Conservation (phyloP, 768 basidiomycete species). For the Leccinum aurantiacum region DNA sequence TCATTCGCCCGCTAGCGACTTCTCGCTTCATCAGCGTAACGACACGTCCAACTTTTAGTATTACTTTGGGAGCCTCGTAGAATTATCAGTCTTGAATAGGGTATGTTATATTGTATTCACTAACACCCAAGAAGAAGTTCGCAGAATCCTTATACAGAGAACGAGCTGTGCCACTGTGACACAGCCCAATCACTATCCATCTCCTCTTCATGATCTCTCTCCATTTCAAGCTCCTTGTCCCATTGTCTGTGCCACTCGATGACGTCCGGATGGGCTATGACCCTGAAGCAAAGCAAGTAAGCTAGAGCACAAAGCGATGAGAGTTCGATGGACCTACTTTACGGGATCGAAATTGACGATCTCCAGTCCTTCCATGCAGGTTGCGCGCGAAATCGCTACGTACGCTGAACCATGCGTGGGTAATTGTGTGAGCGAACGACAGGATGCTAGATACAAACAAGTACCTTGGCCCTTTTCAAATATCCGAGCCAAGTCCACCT, state of each 20-base stretch:
- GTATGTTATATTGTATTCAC: conserved; percentile 8
- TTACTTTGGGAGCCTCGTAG: conserved; percentile 1
- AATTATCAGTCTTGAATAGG: conserved; percentile 4
- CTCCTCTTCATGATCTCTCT: conserved; percentile 31
- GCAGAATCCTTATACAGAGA: conserved; percentile 11
- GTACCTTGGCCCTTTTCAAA: conserved; percentile 79
- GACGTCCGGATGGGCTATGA: conserved; percentile 38
- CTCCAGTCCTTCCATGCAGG: conserved; percentile 41
- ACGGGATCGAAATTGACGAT: conserved; percentile 36
- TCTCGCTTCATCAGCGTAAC: conserved; percentile 9
- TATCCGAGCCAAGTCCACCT: conserved; percentile 85
- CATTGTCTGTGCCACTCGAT: conserved; percentile 33
- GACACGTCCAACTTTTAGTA: conserved; percentile 18
- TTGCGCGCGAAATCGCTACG: conserved; percentile 41
- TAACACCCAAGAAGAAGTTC: not conserved
- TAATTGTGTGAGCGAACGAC: conserved; percentile 1
- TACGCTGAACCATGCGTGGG: conserved; percentile 26
- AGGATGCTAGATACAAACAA: not conserved
- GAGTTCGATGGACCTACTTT: conserved; percentile 23
- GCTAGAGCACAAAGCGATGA: not conserved
- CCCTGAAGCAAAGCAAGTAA: conserved; percentile 22
- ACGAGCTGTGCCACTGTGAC: conserved; percentile 33
- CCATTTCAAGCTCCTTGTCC: conserved; percentile 16
- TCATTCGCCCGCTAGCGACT: conserved; percentile 10
- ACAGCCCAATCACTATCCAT: conserved; percentile 35